Percentiles rank a stretch among this genome's conserved stretches.
Conservation (phyloP, 371 early-diverging fungal genomes). For the Sporodiniella umbellata region DNA sequence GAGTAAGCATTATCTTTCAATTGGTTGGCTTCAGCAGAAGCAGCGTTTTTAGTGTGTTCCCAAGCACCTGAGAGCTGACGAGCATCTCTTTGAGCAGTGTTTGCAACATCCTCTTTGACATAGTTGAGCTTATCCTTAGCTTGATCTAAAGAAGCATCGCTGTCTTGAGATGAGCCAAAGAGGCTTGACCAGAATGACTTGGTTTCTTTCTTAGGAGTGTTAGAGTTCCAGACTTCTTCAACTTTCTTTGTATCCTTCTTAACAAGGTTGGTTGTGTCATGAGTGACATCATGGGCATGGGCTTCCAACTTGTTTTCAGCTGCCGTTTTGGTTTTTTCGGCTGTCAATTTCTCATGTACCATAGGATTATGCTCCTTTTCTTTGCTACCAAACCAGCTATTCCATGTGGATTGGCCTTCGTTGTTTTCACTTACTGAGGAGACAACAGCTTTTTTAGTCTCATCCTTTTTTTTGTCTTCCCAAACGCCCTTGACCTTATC, state of each 20-base stretch:
- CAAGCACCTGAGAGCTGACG: slow-evolving; percentile 1
- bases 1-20: slow-evolving; percentile 3
- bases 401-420: slow-evolving; percentile 6
- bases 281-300: slow-evolving; percentile 11
- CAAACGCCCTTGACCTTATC: slow-evolving; percentile 18
- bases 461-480: slow-evolving; percentile 2
- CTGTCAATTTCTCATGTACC: slow-evolving; percentile 12
- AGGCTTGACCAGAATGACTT: slow-evolving; percentile 3
- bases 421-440: background rate
- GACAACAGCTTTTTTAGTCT: background rate
- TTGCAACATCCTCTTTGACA: slow-evolving; percentile 6
- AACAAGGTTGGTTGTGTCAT: slow-evolving; percentile 14
- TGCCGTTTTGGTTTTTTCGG: slow-evolving; percentile 6
- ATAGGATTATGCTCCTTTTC: slow-evolving; percentile 11
- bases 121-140: slow-evolving; percentile 5
- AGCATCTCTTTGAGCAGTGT: background rate
- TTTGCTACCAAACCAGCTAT: background rate
- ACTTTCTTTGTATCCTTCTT: slow-evolving; percentile 20
- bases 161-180: slow-evolving; percentile 5
- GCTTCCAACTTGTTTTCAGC: slow-evolving; percentile 9
- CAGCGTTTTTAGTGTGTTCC: slow-evolving; percentile 7
- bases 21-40: slow-evolving; percentile 5
- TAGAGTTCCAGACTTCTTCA: slow-evolving; percentile 9
- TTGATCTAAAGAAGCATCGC: background rate
- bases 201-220: background rate